These are phyloP conservation scores for Tricholoma furcatifolium DNA, from an alignment of 768 basidiomycete genomes.

Conservation along the genomic window DNA sequence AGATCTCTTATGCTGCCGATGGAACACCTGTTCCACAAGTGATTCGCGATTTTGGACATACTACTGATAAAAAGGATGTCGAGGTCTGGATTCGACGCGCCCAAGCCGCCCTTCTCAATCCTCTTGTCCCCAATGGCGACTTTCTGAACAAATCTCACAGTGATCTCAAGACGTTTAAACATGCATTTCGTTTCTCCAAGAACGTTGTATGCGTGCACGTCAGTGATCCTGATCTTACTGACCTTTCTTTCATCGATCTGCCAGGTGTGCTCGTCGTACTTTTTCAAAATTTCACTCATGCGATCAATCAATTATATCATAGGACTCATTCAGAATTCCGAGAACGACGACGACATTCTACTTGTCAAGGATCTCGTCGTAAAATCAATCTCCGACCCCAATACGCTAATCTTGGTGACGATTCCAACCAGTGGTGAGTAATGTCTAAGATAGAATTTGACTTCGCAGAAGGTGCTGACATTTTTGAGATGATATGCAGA, in stretches of 20 bases:
- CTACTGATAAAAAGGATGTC: conserved; percentile 37
- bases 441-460: background rate
- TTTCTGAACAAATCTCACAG: conserved; percentile 23
- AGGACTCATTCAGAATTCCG: conserved; percentile 58
- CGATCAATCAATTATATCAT: conserved; percentile 13
- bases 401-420: conserved; percentile 63
- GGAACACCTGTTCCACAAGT: conserved; percentile 20
- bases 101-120: conserved; percentile 56
- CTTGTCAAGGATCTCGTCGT: conserved; percentile 50
- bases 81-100: conserved; percentile 58
- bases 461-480: too few species aligned
- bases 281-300: conserved; percentile 6
- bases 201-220: conserved; percentile 50
- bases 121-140: conserved; percentile 25
- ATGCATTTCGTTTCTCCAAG: conserved; percentile 38
- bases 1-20: conserved; percentile 15
- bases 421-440: conserved; percentile 61
- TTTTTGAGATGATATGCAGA: conserved; percentile 61
- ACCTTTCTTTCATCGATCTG: conserved; percentile 53
- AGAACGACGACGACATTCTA: conserved; percentile 34
- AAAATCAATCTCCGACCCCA: conserved; percentile 42
- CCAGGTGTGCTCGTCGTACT: conserved; percentile 38
- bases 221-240: conserved; percentile 41
- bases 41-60: conserved; percentile 37
- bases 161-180: too few species aligned